A percentile compares a stretch with the other conserved stretches of the same genome.
These are phyloP conservation scores for Heterobasidion annosum DNA, from an alignment of 1,284 basidiomycete species.

Conservation along the genomic window DNA sequence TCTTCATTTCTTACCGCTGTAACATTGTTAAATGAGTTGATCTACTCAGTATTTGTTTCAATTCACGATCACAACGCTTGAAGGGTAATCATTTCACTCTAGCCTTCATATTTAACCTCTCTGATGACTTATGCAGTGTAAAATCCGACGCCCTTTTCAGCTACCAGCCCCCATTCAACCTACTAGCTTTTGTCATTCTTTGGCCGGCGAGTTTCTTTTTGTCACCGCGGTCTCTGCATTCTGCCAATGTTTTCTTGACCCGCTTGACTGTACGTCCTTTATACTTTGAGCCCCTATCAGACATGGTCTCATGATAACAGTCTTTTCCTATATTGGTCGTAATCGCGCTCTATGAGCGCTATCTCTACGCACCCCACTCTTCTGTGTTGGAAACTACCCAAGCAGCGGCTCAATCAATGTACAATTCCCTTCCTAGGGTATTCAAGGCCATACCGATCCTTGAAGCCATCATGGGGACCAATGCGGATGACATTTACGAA, in stretches of 20 bases:
- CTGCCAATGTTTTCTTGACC: slow-evolving; percentile 77
- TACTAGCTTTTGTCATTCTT: slow-evolving; percentile 69
- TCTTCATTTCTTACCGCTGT: slow-evolving; percentile 2
- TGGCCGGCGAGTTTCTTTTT: slow-evolving; percentile 69
- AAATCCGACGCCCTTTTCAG: slow-evolving; percentile 88
- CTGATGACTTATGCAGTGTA: slow-evolving; percentile 37
- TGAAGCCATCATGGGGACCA: slow-evolving; percentile 61
- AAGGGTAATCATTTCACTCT: slow-evolving; percentile 45
- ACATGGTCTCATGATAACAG: slow-evolving; percentile 21
- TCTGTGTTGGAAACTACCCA: slow-evolving; percentile 37
- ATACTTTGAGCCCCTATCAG: background rate
- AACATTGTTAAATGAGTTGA: background rate
- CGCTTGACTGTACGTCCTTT: slow-evolving; percentile 48
- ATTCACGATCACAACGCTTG: slow-evolving; percentile 78
- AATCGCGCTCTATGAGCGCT: slow-evolving; percentile 79
- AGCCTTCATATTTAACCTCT: background rate
- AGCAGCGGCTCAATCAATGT: slow-evolving; percentile 44
- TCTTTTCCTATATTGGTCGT: slow-evolving; percentile 72
- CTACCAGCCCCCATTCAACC: slow-evolving; percentile 82
- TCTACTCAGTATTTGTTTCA: slow-evolving; percentile 75
- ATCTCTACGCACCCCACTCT: slow-evolving; percentile 39
- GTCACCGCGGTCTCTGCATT: slow-evolving; percentile 67
- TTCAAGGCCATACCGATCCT: slow-evolving; percentile 66
- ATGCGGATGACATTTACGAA: slow-evolving; percentile 56
- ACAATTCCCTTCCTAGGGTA: slow-evolving; percentile 56